Evolutionary conservation across 495 filamentous ascomycete species (phyloP).

Genomic region (Neurospora sp.): DNA sequence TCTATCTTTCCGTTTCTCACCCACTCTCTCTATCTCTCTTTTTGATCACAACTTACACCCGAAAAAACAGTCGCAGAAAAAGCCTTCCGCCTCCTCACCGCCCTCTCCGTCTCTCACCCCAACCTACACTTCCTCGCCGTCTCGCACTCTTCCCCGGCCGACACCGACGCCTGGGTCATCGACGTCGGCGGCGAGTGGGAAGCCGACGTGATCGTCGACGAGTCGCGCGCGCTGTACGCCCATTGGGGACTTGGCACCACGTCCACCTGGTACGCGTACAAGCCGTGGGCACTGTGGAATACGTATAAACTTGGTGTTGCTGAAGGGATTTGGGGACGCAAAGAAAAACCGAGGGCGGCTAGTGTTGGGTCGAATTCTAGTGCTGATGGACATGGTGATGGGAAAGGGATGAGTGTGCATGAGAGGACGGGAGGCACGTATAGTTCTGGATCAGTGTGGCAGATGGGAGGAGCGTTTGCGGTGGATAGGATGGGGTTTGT

Average conservation of each 20-base stretch:
- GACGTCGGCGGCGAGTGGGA: conserved; percentile 42
- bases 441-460: conserved; percentile 34
- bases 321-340: conserved; percentile 44
- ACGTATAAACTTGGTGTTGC: conserved; percentile 38
- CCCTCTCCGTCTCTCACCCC: conserved; percentile 33
- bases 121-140: conserved; percentile 47
- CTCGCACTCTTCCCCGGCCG: conserved; percentile 41
- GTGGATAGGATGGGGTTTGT: conserved; percentile 41
- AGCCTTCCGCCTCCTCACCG: conserved; percentile 39
- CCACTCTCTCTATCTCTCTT: too few relatives aligned
- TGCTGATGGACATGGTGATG: too few relatives aligned
- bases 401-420: not conserved
- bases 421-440: not conserved
- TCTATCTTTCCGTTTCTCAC: too few relatives aligned
- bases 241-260: conserved; percentile 45
- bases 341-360: conserved; percentile 36
- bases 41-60: not conserved
- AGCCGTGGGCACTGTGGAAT: conserved; percentile 35
- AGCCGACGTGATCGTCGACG: conserved; percentile 44
- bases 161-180: conserved; percentile 45
- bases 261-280: conserved; percentile 39
- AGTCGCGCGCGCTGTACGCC: conserved; percentile 38
- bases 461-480: conserved; percentile 47
- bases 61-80: conserved; percentile 45
- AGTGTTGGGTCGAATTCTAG: not conserved